A percentile compares a stretch with the other conserved stretches of the same genome.
These are phyloP conservation scores for Suillus cothurnatus DNA, from an alignment of 768 basidiomycete species.

Conservation along the genomic window DNA sequence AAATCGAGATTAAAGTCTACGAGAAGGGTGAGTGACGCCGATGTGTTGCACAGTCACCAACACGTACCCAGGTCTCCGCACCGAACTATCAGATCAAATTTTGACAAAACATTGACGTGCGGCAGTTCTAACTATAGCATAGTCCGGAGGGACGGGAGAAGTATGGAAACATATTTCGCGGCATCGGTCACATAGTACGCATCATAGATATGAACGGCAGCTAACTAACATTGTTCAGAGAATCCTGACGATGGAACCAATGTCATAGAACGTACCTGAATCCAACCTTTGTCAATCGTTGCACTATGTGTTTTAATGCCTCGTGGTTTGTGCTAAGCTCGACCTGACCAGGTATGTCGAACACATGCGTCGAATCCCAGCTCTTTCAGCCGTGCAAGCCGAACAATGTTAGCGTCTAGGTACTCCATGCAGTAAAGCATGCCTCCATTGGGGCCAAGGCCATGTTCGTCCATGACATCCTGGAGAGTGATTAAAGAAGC, in stretches of 20 bases:
- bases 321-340: conserved; percentile 96
- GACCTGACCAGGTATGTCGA: conserved; percentile 97
- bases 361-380: conserved; percentile 79
- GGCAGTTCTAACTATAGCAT: conserved; percentile 99
- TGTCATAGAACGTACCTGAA: conserved; percentile 70
- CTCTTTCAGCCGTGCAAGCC: conserved; percentile 67
- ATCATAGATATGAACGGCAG: conserved; percentile 94
- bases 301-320: conserved; percentile 80
- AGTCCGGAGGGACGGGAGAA: conserved; percentile 88
- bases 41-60: not conserved
- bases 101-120: conserved; percentile 95
- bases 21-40: not conserved
- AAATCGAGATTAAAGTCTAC: conserved; percentile 96
- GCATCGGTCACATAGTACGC: conserved; percentile 97
- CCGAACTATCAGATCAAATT: conserved; percentile 89
- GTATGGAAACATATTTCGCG: conserved; percentile 90
- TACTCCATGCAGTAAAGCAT: conserved; percentile 98
- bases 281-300: conserved; percentile 66
- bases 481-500: conserved; percentile 82
- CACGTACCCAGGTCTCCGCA: conserved; percentile 88
- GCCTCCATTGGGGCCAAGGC: conserved; percentile 92
- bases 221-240: conserved; percentile 56
- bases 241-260: conserved; percentile 2
- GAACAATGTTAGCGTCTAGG: conserved; percentile 90
- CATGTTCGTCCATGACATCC: conserved; percentile 82